Conservation (phyloP, 2,329 filamentous ascomycete genomes). For the Neocucurbitaria cava region DNA sequence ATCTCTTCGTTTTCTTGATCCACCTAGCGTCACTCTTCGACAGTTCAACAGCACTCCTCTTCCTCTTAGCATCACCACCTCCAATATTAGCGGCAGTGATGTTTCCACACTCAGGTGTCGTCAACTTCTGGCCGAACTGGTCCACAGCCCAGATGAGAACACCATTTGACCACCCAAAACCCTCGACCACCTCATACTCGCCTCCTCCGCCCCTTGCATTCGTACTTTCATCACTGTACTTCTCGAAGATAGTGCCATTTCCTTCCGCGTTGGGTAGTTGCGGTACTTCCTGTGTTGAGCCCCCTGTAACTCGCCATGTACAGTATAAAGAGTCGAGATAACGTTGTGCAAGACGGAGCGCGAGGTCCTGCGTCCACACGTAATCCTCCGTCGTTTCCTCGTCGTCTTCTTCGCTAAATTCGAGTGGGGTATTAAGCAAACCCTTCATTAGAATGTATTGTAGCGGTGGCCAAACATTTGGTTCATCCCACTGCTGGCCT, state of each 20-base stretch:
- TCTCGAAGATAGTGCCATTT: constrained; percentile 73
- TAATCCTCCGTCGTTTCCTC: constrained; percentile 52
- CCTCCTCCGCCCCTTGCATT: constrained; percentile 70
- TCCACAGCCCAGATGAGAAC: constrained; percentile 72
- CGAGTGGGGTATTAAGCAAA: constrained; percentile 65
- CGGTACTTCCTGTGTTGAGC: constrained; percentile 55
- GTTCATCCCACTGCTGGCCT: constrained; percentile 73
- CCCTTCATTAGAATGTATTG: constrained; percentile 70
- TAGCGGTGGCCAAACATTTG: constrained; percentile 73
- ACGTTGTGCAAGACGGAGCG: constrained; percentile 67
- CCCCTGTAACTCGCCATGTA: constrained; percentile 73
- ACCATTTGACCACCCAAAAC: constrained; percentile 75
- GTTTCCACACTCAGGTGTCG: constrained; percentile 57
- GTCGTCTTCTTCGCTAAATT: constrained; percentile 61
- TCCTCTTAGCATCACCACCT: constrained; percentile 21
- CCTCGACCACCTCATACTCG: constrained; percentile 73
- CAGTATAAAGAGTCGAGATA: constrained; percentile 73
- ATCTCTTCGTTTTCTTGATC: constrained; percentile 36
- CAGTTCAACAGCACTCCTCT: constrained; percentile 43
- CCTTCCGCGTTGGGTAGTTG: constrained; percentile 50
- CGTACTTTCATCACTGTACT: constrained; percentile 67
- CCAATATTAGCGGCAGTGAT: constrained; percentile 36
- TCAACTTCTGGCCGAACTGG: constrained; percentile 64
- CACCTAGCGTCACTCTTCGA: constrained; percentile 38
- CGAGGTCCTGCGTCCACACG: constrained; percentile 61